Evolutionary conservation across 2,329 filamentous ascomycete species (phyloP), one percentile per base, ranked within the genome.

Genomic region (Verticillium klebahnii): DNA sequence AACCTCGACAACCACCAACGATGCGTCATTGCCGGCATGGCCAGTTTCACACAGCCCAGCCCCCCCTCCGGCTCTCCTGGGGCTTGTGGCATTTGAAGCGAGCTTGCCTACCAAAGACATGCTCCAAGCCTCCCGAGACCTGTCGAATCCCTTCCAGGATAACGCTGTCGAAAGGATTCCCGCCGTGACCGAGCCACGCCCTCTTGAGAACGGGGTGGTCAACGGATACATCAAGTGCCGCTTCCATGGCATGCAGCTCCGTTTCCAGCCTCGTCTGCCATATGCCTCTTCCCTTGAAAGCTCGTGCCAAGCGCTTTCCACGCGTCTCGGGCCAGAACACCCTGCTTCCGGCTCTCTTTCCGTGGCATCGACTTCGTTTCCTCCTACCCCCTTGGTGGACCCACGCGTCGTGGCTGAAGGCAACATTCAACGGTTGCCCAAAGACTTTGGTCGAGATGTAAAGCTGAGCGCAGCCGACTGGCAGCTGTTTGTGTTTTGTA

Each of bases 141-240:
- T 65, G 25, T 15, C 56, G 1, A 66, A 65, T 12, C 63, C 64
- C 1, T 66, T 66, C 17, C 45, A 60, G 32, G 64, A 66, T 6
- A 63, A 66, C 32, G 61, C 62, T 17, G 57, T 60, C n/a, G 59
- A 61, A 15, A 29, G 56, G 15, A 57, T 64, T 23, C 39, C 59
- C 17, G n/a, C 19, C 17, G 34, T 60, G 3, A 14, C 17, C n/a
- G 25, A 37, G 23, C 39, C 55, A n/a, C 52, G 52, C 29, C 8
- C 25, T 9, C 36, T 40, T 14, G 54, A 61, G 9, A 52, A 52
- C 17, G 34, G 56, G 25, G 55, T n/a, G 12, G 52, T 66, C 55
- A 63, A 65, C 37, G 64, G 64, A 7, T 66, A 66, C 36, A 61
- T 66, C 63, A 66, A 65, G 19, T 61, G 56, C 15, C 50, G 54